A percentile compares a stretch with the other conserved stretches of the same genome.
Evolutionary conservation across 2,329 filamentous ascomycete species (phyloP).

Genomic region (Paraphaeosphaeria sporulosa): DNA sequence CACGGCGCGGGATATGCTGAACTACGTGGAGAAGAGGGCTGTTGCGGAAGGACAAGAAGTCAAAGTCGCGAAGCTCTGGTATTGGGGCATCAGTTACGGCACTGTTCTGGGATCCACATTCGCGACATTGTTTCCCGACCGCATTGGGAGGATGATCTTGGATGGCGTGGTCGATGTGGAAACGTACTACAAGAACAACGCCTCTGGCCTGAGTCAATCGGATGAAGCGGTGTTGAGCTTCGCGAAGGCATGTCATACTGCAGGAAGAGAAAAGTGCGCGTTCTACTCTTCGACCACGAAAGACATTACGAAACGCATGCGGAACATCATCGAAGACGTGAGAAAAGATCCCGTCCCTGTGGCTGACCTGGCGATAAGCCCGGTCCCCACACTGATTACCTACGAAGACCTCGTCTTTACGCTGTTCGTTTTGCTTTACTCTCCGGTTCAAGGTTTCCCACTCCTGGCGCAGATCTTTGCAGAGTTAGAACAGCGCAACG

Average conservation of each 20-base stretch:
- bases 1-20: slow-evolving; percentile 40
- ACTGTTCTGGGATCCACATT: slow-evolving; percentile 57
- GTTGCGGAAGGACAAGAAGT: slow-evolving; percentile 23
- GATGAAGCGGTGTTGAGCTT: slow-evolving; percentile 64
- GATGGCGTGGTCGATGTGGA: slow-evolving; percentile 52
- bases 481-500: slow-evolving; percentile 20
- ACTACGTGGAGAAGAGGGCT: slow-evolving; percentile 32
- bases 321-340: slow-evolving; percentile 5
- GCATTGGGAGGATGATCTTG: slow-evolving; percentile 52
- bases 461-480: slow-evolving; percentile 14
- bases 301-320: background rate
- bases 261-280: slow-evolving; percentile 41
- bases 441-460: background rate
- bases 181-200: slow-evolving; percentile 56
- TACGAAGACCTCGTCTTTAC: slow-evolving; percentile 20
- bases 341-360: slow-evolving; percentile 16
- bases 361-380: background rate
- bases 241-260: slow-evolving; percentile 62
- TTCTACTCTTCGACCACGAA: background rate
- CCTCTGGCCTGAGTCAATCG: slow-evolving; percentile 54
- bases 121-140: slow-evolving; percentile 55
- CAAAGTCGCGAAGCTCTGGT: slow-evolving; percentile 46
- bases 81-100: slow-evolving; percentile 55
- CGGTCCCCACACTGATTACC: slow-evolving; percentile 17
- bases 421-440: slow-evolving; percentile 14